Base-by-base conservation (phyloP, 495 filamentous ascomycete species). In the Penicillium roqueforti region DNA sequence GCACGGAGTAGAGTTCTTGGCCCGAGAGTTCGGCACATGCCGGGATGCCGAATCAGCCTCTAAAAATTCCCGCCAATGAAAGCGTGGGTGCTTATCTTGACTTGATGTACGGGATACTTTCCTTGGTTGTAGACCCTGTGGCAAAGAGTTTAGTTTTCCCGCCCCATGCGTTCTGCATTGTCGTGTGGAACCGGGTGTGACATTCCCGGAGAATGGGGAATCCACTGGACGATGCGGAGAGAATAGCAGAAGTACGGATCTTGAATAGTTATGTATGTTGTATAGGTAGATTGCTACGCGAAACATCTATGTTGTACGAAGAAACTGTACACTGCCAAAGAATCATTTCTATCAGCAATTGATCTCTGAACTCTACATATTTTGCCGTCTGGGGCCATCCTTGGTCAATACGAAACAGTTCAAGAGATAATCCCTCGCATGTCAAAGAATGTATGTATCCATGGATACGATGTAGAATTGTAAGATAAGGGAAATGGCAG, bases 21-120 rank as follows among this genome's bases (percentile, higher is more conserved):
- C 1, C 39, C 9, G 44, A 32, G 28, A 20, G 9, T 32, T 47
- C 16, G 29, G 19, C 44, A 34, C 16, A 18, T 11, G n/a, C 34
- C 44, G 44, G 44, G 28, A 47, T 47, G 28, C 44, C 44, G 44
- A 23, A n/a, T 22, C 14, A 47, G 26, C 26, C 25, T 31, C 44
- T 34, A 3, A 22, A 11, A 4, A 16, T 6, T 14, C 44, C 44
- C 16, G 11, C 44, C 29, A 47, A 47, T 47, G 28, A 9, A 19
- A n/a, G 7, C 8, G 1, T n/a, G 16, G 10, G 2, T 22, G 9
- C 44, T 47, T 47, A 47, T 47, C 44, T 20, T 13, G 25, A n/a
- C 42, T 19, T 45, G 8, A 10, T 16, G n/a, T 28, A 42, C 32
- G n/a, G 3, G 18, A 28, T 18, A 23, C 42, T 6, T 6, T n/a